Evolutionary conservation across 106 monocot genomes (phyloP), one percentile per base, ranked within the genome.

Genomic region (Dioscorea dumetorum): DNA sequence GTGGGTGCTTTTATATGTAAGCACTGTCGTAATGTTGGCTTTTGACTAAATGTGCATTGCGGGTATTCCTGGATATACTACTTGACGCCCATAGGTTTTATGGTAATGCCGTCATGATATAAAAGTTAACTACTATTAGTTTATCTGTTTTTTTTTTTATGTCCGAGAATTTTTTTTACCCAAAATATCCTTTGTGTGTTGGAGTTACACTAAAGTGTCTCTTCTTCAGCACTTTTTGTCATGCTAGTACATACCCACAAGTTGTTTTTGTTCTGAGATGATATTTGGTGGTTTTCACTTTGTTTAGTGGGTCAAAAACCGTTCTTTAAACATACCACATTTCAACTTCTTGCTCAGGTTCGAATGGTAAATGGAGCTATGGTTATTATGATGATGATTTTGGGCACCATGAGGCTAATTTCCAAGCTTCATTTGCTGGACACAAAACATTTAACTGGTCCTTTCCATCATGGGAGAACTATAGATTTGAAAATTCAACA

Each of bases 361-460:
- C 70, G 77, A 61, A 63, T 8, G 77, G 49, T 18, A 80, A 68
- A 71, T 57, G 75, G 17, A 35, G 57, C 54, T 65, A 69, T 15
- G 62, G 41, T 66, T 69, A 28, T 28, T 28, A 83, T 73, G 70
- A 80, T 23, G 79, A 78, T 72, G 83, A 74, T 69, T 85, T 68
- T 67, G 64, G 33, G 17, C 48, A 79, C 18, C 70, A 62, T 20
- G 74, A 76, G 28, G 53, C 31, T 33, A 66, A 63, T 10, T 80
- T 78, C 57, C 72, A 82, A 28, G 58, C 74, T 11, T 50, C 76
- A 8, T 85, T 77, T 79, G 75, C 75, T 57, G 52, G 65, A 16
- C 60, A 77, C 24, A 82, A 65, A 72, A 72, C 71, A 63, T 89
- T 86, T 67, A 91, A 84, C 49, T 97, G 95, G 95, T 76, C 83